Percentiles rank a stretch among this genome's conserved stretches.
Conservation (phyloP, 1,139 yeast genomes). For the Hyphopichia pseudoburtonii region DNA sequence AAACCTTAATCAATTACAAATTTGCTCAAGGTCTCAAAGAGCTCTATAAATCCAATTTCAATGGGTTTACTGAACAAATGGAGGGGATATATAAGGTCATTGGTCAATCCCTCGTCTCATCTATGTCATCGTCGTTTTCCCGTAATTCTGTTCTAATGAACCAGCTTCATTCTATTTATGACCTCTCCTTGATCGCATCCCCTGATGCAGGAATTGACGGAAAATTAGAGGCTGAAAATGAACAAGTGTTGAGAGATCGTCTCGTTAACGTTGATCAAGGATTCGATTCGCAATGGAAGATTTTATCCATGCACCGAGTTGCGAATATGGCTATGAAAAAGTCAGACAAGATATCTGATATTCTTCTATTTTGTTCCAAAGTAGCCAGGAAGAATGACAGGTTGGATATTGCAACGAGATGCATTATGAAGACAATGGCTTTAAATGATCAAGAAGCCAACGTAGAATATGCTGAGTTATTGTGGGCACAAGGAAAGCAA, state of each 20-base stretch:
- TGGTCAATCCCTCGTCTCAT: constrained; percentile 61
- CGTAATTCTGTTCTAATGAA: constrained; percentile 57
- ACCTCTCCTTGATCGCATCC: constrained; percentile 42
- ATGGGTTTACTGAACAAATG: constrained; percentile 37
- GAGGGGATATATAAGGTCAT: constrained; percentile 54
- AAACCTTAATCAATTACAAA: constrained; percentile 59
- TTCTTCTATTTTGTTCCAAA: constrained; percentile 61
- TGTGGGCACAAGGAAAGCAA: constrained; percentile 91
- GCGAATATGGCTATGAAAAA: constrained; percentile 46
- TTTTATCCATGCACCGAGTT: constrained; percentile 59
- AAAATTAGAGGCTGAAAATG: constrained; percentile 14
- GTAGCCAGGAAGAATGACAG: constrained; percentile 70
- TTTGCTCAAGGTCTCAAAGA: constrained; percentile 61
- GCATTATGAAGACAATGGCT: constrained; percentile 67
- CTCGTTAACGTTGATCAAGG: constrained; percentile 57
- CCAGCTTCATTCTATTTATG: constrained; percentile 71
- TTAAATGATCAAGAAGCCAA: constrained; percentile 54
- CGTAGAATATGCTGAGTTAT: constrained; percentile 76
- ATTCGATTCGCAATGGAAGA: constrained; percentile 61
- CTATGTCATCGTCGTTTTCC: constrained; percentile 61
- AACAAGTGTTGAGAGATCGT: constrained; percentile 34
- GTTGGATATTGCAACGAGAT: constrained; percentile 70
- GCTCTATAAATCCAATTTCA: constrained; percentile 31
- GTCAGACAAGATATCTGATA: constrained; percentile 34
- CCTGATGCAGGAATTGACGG: constrained; percentile 12